These are phyloP conservation scores for Trametes hirsuta DNA, from an alignment of 1,284 basidiomycete genomes.

Conservation along the genomic window DNA sequence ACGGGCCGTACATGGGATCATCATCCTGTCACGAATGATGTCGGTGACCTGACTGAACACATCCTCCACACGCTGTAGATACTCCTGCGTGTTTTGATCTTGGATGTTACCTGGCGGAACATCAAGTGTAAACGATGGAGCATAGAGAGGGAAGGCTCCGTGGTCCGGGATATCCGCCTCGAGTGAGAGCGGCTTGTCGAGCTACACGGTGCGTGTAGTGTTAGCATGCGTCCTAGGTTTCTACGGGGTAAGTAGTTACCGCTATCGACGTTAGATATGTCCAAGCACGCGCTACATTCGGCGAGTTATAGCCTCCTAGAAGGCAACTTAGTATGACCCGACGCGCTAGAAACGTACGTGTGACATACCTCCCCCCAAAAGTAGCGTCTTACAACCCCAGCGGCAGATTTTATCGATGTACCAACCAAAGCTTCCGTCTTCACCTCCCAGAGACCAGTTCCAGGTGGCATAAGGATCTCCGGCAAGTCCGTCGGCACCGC, in stretches of 20 bases:
- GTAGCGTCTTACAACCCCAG: slow-evolving; percentile 64
- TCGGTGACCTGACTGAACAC: slow-evolving; percentile 6
- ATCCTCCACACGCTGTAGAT: slow-evolving; percentile 30
- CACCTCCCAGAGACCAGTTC: slow-evolving; percentile 71
- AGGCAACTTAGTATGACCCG: slow-evolving; percentile 12
- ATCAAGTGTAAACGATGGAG: slow-evolving; percentile 80
- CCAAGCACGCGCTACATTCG: slow-evolving; percentile 87
- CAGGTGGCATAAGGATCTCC: slow-evolving; percentile 81
- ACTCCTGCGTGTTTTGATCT: slow-evolving; percentile 70
- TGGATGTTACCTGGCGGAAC: slow-evolving; percentile 70
- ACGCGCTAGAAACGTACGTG: slow-evolving; percentile 15
- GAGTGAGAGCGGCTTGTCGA: slow-evolving; percentile 52
- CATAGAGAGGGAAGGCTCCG: slow-evolving; percentile 67
- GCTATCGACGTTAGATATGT: slow-evolving; percentile 77
- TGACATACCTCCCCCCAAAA: slow-evolving; percentile 65
- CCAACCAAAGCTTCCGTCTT: slow-evolving; percentile 71
- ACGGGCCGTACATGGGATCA: too few relatives aligned
- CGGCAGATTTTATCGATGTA: slow-evolving; percentile 57
- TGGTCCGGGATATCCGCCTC: slow-evolving; percentile 77
- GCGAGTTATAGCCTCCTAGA: slow-evolving; percentile 78
- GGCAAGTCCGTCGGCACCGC: slow-evolving; percentile 85
- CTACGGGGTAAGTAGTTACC: slow-evolving; percentile 44
- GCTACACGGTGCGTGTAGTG: slow-evolving; percentile 40
- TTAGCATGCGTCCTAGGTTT: not conserved
- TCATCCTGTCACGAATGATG: slow-evolving; percentile 1